phyloP scores from a whole-genome alignment of 805 yeast species.

The Myxozyma udenii region DNA sequence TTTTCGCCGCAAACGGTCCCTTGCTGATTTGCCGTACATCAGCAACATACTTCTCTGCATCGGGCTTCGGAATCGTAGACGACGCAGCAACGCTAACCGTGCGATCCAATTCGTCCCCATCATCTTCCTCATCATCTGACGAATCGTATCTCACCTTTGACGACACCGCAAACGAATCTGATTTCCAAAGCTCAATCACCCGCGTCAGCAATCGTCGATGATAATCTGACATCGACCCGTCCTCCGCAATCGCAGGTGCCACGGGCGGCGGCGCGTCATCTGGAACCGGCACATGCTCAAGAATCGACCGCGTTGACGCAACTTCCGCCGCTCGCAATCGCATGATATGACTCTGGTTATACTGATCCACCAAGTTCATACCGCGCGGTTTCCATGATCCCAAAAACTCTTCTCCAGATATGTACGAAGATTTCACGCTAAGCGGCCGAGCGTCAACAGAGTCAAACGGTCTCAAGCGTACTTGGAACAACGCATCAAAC shows the following conservation, averaged over 20 bases:
- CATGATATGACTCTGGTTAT: background rate
- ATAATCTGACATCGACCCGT: background rate
- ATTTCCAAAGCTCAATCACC: conserved; percentile 12
- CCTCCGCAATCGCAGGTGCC: background rate
- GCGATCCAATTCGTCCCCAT: conserved; percentile 4
- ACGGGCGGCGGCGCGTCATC: background rate
- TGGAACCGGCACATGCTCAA: background rate
- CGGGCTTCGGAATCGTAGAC: conserved; percentile 8
- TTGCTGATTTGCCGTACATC: conserved; percentile 11
- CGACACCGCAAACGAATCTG: background rate
- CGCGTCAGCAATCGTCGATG: background rate
- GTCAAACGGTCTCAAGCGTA: conserved; percentile 15
- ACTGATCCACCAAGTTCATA: conserved; percentile 16
- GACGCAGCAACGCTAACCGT: background rate
- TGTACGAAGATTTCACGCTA: conserved; percentile 14
- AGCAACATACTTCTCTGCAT: conserved; percentile 20
- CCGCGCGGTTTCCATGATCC: conserved; percentile 27
- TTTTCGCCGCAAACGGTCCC: conserved; percentile 9
- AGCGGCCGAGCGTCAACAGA: conserved; percentile 8
- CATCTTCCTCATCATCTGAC: background rate
- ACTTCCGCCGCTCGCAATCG: conserved; percentile 5
- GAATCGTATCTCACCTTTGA: background rate
- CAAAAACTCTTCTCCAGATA: conserved; percentile 22
- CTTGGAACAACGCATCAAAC: conserved; percentile 19
- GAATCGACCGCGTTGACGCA: conserved; percentile 9